Percentiles rank a stretch among this genome's conserved stretches.
phyloP scores from a whole-genome alignment of 257 asterid genomes.

The Sherardia arvensis region DNA sequence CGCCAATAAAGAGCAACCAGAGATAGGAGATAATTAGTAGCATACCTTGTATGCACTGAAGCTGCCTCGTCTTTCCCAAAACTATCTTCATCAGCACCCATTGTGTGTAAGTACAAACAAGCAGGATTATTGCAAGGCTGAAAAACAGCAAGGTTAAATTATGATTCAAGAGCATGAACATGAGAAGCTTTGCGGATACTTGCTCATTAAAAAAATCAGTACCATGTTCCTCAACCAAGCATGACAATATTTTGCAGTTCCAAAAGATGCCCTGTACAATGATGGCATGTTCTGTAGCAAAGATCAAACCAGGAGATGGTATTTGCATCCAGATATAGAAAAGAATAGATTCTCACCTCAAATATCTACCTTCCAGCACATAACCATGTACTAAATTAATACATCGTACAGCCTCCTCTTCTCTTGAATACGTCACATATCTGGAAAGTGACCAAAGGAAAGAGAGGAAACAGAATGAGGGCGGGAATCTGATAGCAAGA shows the following conservation, averaged over 20 bases:
- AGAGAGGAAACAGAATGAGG: conserved; percentile 4
- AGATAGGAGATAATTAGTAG: background rate
- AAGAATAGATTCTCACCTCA: conserved; percentile 49
- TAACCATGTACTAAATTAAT: conserved; percentile 89
- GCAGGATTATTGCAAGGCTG: conserved; percentile 91
- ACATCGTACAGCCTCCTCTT: conserved; percentile 91
- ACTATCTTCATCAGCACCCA: conserved; percentile 94
- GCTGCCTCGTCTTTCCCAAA: conserved; percentile 95
- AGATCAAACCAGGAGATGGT: conserved; percentile 2
- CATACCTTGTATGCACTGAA: conserved; percentile 89
- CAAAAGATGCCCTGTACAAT: conserved; percentile 87
- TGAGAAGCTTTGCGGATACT: conserved; percentile 8
- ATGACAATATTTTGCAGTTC: conserved; percentile 97
- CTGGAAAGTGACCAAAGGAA: conserved; percentile 28
- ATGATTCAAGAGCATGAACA: background rate
- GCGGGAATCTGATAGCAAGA: background rate
- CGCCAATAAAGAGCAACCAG: background rate
- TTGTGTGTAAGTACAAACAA: conserved; percentile 83
- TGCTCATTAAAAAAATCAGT: conserved; percentile 15
- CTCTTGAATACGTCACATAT: conserved; percentile 77
- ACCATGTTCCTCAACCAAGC: conserved; percentile 96
- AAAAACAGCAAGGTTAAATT: conserved; percentile 17
- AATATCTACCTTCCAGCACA: conserved; percentile 68
- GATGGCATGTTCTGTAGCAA: conserved; percentile 4
- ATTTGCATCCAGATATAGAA: conserved; percentile 6